These are phyloP conservation scores for Paratinospora sagittata DNA, from an alignment of 164 flowering plant species.

Conservation along the genomic window DNA sequence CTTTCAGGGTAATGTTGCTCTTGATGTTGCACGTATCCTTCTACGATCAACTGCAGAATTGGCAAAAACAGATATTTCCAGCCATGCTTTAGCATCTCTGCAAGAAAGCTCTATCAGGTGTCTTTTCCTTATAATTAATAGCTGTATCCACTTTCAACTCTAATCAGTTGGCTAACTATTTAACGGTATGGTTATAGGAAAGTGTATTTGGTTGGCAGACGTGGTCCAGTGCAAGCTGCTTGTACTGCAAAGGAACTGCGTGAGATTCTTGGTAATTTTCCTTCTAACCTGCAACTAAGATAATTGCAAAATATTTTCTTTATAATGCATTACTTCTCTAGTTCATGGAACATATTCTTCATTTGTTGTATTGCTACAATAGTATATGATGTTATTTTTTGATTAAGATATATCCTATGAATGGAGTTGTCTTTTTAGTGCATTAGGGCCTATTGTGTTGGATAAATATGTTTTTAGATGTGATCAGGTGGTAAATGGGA, in stretches of 20 bases:
- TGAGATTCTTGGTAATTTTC: conserved; percentile 77
- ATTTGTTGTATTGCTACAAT: no score
- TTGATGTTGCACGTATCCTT: conserved; percentile 91
- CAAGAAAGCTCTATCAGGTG: conserved; percentile 83
- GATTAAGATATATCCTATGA: no score
- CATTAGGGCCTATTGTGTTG: no score
- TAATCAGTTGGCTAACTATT: conserved; percentile 1
- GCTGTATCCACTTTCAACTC: not conserved
- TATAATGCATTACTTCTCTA: not conserved
- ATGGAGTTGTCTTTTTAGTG: no score
- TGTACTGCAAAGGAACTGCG: conserved; percentile 95
- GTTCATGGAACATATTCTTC: no score
- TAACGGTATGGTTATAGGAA: conserved; percentile 38
- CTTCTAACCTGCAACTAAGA: not conserved
- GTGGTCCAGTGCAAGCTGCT: conserved; percentile 97
- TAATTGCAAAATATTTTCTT: not conserved
- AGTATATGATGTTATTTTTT: no score
- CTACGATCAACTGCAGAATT: conserved; percentile 64
- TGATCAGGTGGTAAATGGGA: no score
- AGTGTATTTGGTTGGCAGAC: conserved; percentile 92
- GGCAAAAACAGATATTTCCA: conserved; percentile 80
- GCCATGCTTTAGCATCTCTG: conserved; percentile 70
- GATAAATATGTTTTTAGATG: no score
- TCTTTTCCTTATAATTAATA: conserved; percentile 1
- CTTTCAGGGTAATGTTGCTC: conserved; percentile 91